These are phyloP conservation scores for Periconia digitata DNA, from an alignment of 2,329 filamentous ascomycete genomes.

Conservation along the genomic window DNA sequence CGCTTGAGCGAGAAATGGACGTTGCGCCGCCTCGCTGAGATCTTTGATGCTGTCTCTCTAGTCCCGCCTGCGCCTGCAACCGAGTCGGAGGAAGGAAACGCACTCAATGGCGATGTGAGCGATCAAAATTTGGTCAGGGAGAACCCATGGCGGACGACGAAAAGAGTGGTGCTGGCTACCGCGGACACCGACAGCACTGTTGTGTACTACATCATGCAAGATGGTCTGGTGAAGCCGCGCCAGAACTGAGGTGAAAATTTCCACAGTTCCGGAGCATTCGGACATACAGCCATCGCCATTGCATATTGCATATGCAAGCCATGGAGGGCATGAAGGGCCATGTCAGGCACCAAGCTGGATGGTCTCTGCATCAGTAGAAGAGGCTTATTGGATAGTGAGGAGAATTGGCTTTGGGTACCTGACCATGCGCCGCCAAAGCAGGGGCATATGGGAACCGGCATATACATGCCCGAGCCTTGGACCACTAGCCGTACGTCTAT, in stretches of 20 bases:
- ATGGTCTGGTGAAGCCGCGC: constrained; percentile 82
- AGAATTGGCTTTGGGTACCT: too few relatives aligned
- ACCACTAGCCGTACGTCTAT: too few relatives aligned
- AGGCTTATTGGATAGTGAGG: too few relatives aligned
- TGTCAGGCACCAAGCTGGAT: too few relatives aligned
- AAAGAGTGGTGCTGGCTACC: constrained; percentile 73
- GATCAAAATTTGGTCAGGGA: constrained; percentile 10
- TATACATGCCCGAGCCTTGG: too few relatives aligned
- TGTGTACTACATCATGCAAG: constrained; percentile 82
- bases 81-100: neutral
- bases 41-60: constrained; percentile 63
- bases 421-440: too few relatives aligned
- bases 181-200: constrained; percentile 80
- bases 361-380: too few relatives aligned
- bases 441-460: too few relatives aligned
- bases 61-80: constrained; percentile 45
- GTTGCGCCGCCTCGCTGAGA: constrained; percentile 63
- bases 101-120: constrained; percentile 1
- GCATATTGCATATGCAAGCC: too few relatives aligned
- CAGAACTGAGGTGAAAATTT: constrained; percentile 78
- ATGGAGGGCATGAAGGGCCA: too few relatives aligned
- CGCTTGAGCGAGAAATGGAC: constrained; percentile 74
- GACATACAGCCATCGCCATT: too few relatives aligned
- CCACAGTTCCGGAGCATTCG: too few relatives aligned
- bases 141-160: constrained; percentile 53